Evolutionary conservation across 1,139 yeast species (phyloP).

Genomic region (Kluyveromyces marxianus): DNA sequence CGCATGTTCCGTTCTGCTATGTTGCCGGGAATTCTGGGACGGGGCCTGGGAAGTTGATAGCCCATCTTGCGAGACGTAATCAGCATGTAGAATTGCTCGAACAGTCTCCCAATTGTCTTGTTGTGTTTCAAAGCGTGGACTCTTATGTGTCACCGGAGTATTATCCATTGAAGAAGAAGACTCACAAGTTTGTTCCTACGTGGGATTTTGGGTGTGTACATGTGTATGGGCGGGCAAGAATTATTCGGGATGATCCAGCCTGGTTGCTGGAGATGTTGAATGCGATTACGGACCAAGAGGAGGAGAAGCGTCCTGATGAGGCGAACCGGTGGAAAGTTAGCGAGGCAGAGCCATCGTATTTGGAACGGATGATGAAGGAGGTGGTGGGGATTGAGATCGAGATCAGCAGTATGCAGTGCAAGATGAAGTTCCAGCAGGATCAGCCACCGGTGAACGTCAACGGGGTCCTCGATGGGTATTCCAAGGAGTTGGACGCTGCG

Average conservation of each 20-base stretch:
- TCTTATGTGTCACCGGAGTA: conserved; percentile 56
- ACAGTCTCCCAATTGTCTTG: conserved; percentile 38
- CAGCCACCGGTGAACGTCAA: conserved; percentile 38
- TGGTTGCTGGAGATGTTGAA: conserved; percentile 44
- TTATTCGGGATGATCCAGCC: conserved; percentile 39
- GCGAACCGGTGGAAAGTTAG: conserved; percentile 45
- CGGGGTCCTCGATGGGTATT: conserved; percentile 46
- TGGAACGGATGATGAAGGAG: conserved; percentile 41
- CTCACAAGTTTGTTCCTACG: conserved; percentile 63
- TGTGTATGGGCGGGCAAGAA: conserved; percentile 44
- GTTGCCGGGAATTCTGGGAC: conserved; percentile 15
- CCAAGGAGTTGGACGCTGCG: conserved; percentile 21
- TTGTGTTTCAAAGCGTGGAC: conserved; percentile 48
- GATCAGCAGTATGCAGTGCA: conserved; percentile 44
- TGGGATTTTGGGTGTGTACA: conserved; percentile 66
- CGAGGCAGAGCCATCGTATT: conserved; percentile 51
- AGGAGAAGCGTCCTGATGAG: conserved; percentile 30
- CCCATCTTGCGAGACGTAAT: conserved; percentile 52
- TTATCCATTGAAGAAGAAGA: conserved; percentile 49
- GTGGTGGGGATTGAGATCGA: conserved; percentile 55
- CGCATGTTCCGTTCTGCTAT: conserved; percentile 52
- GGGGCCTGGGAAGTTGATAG: conserved; percentile 41
- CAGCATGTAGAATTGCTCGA: conserved; percentile 44
- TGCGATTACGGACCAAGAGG: conserved; percentile 43
- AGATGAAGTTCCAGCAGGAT: conserved; percentile 57